phyloP scores from a whole-genome alignment of 257 asterid species.

The Nicotiana undulata region DNA sequence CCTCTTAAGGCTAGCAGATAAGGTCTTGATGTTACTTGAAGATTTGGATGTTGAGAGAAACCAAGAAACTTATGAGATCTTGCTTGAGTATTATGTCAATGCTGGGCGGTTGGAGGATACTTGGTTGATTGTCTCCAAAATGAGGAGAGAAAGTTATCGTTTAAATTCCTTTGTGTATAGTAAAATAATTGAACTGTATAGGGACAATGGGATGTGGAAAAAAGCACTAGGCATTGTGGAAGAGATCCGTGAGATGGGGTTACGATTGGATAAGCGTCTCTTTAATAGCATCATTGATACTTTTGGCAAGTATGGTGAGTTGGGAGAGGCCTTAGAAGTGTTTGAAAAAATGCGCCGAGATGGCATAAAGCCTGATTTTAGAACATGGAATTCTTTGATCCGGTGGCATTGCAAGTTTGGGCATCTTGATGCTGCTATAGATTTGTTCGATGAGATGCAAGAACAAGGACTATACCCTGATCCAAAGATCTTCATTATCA shows the following conservation, averaged over 20 bases:
- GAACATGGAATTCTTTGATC: constrained; percentile 83
- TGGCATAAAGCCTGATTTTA: constrained; percentile 56
- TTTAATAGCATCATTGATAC: constrained; percentile 78
- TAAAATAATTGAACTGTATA: constrained; percentile 66
- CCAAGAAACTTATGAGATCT: constrained; percentile 62
- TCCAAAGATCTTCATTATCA: constrained; percentile 64
- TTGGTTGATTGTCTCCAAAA: constrained; percentile 65
- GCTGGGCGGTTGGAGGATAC: constrained; percentile 71
- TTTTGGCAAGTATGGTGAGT: constrained; percentile 71
- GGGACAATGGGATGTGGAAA: constrained; percentile 97
- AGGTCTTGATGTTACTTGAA: constrained; percentile 32
- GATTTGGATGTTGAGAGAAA: constrained; percentile 40
- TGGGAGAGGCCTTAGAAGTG: constrained; percentile 57
- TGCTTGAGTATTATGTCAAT: constrained; percentile 54
- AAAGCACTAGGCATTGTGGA: constrained; percentile 63
- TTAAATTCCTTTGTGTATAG: constrained; percentile 70
- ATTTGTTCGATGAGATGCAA: constrained; percentile 64
- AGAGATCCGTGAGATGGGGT: constrained; percentile 58
- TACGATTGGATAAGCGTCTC: constrained; percentile 51
- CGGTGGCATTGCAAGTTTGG: constrained; percentile 78
- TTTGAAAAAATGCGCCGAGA: constrained; percentile 65
- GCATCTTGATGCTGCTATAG: constrained; percentile 43
- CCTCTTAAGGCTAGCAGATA: constrained; percentile 45
- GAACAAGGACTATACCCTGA: constrained; percentile 79
- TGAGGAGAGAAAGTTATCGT: constrained; percentile 54